Evolutionary conservation across 805 yeast species (phyloP).

Genomic region (Yarrowia sp.): DNA sequence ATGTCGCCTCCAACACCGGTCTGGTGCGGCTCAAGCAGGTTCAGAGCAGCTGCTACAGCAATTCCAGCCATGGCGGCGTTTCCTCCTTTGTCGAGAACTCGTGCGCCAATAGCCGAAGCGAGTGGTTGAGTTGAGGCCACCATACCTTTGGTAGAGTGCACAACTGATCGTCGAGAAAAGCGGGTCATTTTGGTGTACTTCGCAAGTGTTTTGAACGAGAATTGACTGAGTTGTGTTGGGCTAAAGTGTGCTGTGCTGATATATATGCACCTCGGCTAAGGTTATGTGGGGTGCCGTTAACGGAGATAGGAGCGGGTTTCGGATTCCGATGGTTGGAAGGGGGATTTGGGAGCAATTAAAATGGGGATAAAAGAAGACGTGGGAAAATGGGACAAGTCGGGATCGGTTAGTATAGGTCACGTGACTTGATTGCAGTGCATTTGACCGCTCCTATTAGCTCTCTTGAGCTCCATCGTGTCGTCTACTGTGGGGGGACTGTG

Average conservation of each 20-base stretch:
- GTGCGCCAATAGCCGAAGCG: slow-evolving; percentile 71
- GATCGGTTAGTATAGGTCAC: too few relatives aligned
- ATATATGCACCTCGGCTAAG: background rate
- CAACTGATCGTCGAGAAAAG: slow-evolving; percentile 65
- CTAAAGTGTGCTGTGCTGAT: too few relatives aligned
- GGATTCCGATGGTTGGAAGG: too few relatives aligned
- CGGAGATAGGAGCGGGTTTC: too few relatives aligned
- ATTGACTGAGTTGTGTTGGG: background rate
- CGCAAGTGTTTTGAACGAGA: too few relatives aligned
- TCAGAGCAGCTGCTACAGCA: slow-evolving; percentile 44
- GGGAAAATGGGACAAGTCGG: too few relatives aligned
- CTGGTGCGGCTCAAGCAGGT: slow-evolving; percentile 43
- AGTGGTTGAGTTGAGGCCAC: slow-evolving; percentile 75
- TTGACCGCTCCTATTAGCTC: too few relatives aligned
- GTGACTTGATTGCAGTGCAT: too few relatives aligned
- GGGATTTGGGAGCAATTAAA: too few relatives aligned
- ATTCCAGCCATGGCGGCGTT: slow-evolving; percentile 51
- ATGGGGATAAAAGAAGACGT: too few relatives aligned
- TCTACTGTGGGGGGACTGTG: too few relatives aligned
- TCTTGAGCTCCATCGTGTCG: too few relatives aligned
- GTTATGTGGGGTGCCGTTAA: slow-evolving; percentile 13
- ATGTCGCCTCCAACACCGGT: slow-evolving; percentile 44
- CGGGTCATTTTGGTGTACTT: background rate
- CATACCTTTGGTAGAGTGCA: slow-evolving; percentile 68
- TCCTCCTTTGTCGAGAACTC: slow-evolving; percentile 67